Percentiles rank a stretch among this genome's conserved stretches.
phyloP scores from a whole-genome alignment of 495 filamentous ascomycete species.

The Podospora pseudoanserina region DNA sequence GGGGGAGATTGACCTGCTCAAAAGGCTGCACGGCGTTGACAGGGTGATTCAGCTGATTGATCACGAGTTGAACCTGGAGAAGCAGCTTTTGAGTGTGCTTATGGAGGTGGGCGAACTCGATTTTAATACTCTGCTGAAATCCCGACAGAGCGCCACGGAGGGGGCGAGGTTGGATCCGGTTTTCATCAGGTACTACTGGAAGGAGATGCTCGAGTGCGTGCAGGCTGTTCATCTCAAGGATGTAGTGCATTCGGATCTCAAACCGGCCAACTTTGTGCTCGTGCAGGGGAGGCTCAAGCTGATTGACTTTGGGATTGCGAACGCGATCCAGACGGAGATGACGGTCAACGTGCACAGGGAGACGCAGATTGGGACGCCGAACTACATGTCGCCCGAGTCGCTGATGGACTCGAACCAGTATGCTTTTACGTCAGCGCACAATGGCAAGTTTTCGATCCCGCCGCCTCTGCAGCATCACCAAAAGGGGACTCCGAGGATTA shows the following conservation, averaged over 20 bases:
- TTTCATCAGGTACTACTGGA: constrained; percentile 96
- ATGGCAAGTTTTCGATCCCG: constrained; percentile 47
- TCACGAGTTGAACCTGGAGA: constrained; percentile 87
- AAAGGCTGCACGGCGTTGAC: constrained; percentile 75
- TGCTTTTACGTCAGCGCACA: constrained; percentile 33
- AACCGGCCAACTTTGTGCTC: constrained; percentile 92
- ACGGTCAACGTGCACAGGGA: constrained; percentile 98
- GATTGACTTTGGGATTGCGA: constrained; percentile 96
- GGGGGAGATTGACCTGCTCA: constrained; percentile 91
- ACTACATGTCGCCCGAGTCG: constrained; percentile 97
- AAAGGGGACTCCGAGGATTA: constrained; percentile 63
- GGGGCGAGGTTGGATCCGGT: constrained; percentile 75
- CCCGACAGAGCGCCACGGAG: constrained; percentile 65
- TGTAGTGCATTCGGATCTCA: constrained; percentile 94
- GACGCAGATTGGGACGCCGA: constrained; percentile 89
- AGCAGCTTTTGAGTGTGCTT: constrained; percentile 83
- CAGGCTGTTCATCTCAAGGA: constrained; percentile 80
- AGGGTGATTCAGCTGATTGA: constrained; percentile 87
- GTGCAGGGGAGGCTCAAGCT: constrained; percentile 79
- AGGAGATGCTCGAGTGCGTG: constrained; percentile 97
- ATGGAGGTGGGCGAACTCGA: constrained; percentile 99
- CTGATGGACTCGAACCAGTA: constrained; percentile 78
- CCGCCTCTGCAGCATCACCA: constrained; percentile 27
- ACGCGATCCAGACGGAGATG: constrained; percentile 87
- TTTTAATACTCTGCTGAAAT: constrained; percentile 75